These are phyloP conservation scores for Scenedesmus sp. DNA, from an alignment of 163 green algal genomes.

Conservation along the genomic window DNA sequence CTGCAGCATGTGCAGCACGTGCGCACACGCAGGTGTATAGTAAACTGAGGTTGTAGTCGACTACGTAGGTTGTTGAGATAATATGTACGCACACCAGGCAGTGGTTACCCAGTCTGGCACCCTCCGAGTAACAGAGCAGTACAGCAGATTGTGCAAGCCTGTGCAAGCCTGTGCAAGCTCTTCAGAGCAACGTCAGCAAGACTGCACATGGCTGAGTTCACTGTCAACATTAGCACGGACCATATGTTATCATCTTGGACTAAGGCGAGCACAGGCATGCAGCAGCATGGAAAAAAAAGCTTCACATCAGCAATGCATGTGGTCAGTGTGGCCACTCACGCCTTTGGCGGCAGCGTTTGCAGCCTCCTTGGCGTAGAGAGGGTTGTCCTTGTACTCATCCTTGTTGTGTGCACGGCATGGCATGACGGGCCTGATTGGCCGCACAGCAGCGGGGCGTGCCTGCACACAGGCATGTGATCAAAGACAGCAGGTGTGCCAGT, in stretches of 20 bases:
- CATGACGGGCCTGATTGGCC: background rate
- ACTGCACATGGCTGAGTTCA: no score
- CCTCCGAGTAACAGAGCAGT: no score
- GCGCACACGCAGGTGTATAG: background rate
- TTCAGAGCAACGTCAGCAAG: no score
- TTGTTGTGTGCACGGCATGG: background rate
- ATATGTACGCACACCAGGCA: background rate
- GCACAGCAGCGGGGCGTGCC: background rate
- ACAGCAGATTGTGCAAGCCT: no score
- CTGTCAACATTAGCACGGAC: no score
- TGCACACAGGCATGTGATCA: background rate
- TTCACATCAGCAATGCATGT: background rate
- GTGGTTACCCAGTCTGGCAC: no score
- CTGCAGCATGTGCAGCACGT: background rate
- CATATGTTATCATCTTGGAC: no score
- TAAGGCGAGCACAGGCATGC: background rate
- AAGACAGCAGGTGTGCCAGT: background rate
- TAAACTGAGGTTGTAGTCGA: no score
- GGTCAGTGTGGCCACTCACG: background rate
- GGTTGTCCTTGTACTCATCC: slow-evolving; percentile 18
- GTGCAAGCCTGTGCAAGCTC: no score
- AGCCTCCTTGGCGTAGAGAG: slow-evolving; percentile 2
- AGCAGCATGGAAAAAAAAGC: background rate
- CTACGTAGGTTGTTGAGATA: no score
- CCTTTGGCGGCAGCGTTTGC: background rate